Evolutionary conservation across 768 basidiomycete genomes (phyloP).

Genomic region (Lentinus brumalis): DNA sequence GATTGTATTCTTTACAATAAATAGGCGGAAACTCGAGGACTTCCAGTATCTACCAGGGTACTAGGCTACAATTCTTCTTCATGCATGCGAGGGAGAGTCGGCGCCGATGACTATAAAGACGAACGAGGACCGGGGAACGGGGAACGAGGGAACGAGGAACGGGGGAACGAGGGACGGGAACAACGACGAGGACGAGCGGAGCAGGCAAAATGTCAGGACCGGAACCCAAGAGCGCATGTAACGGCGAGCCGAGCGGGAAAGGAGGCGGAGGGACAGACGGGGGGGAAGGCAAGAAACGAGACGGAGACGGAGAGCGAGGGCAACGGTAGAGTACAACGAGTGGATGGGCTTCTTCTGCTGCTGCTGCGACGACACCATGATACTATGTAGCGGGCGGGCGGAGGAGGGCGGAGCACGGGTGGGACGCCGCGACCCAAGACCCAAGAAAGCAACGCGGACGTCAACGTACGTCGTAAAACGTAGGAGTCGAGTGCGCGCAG

Average conservation of each 20-base stretch:
- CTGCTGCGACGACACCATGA: not conserved
- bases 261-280: not conserved
- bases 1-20: constrained; percentile 22
- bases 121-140: not conserved
- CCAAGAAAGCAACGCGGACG: not conserved
- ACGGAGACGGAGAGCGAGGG: constrained; percentile 3
- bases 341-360: not conserved
- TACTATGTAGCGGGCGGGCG: not conserved
- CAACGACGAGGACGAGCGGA: not conserved
- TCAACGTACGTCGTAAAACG: not conserved
- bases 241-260: not conserved
- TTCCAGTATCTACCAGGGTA: constrained; percentile 26
- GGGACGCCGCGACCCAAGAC: not conserved
- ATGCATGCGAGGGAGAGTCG: not conserved
- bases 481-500: not conserved
- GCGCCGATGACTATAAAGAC: not conserved
- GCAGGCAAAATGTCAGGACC: not conserved
- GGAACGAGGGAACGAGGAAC: not conserved
- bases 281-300: not conserved
- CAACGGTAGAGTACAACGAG: constrained; percentile 8
- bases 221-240: not conserved
- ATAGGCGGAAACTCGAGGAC: constrained; percentile 7
- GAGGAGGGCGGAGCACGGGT: not conserved
- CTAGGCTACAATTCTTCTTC: constrained; percentile 25
- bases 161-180: constrained; percentile 1